Base-by-base conservation (phyloP, 2,329 filamentous ascomycete genomes). In the Graphium sp. region DNA sequence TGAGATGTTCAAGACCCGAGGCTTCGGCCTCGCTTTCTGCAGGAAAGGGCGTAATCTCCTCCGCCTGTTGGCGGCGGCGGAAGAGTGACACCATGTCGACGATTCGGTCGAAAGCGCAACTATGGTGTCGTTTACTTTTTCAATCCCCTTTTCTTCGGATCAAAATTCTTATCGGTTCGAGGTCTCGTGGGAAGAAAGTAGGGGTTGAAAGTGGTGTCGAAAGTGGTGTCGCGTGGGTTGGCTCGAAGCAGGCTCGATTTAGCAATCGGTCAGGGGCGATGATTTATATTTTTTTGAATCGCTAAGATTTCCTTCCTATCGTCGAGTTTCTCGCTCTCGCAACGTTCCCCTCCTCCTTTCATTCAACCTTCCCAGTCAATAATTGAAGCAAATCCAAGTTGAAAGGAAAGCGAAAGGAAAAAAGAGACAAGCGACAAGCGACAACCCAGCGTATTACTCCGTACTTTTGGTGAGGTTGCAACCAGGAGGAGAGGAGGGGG, bases 1-100 rank as follows among this genome's bases (percentile, higher is more conserved):
- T 51, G 32, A 62, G 46, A 24, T 50, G 47, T 30, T 60, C 50
- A 35, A 57, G 40, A 29, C 53, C 50, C 13, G 52, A 52, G 22
- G 49, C 44, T 31, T 53, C 52, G 29, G 49, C 51, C 33, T 55
- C 52, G 28, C 47, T 35, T 20, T 50, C 47, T 13, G 51, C 53
- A 18, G 52, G 44, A 27, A 55, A 45, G 34, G 56, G 55, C 30
- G 52, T 58, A 40, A 58, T 50, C 33, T 56, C 51, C 44, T 57
- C 56, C 34, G 52, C 44, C 46, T 59, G 53, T 37, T 53, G 52
- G 41, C 57, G 52, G 42, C 56, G 57, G 41, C 56, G 56, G 36
- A 60, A 57, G 35, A 57, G 35, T 22, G 37, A 42, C 24, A 44
- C 20, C 32, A 35, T 35, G 18, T 30, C 13, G 26, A 5, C 15